Percentiles rank a stretch among this genome's conserved stretches.
These are phyloP conservation scores for Epichloe amarillans DNA, from an alignment of 2,329 filamentous ascomycete genomes.

Conservation along the genomic window DNA sequence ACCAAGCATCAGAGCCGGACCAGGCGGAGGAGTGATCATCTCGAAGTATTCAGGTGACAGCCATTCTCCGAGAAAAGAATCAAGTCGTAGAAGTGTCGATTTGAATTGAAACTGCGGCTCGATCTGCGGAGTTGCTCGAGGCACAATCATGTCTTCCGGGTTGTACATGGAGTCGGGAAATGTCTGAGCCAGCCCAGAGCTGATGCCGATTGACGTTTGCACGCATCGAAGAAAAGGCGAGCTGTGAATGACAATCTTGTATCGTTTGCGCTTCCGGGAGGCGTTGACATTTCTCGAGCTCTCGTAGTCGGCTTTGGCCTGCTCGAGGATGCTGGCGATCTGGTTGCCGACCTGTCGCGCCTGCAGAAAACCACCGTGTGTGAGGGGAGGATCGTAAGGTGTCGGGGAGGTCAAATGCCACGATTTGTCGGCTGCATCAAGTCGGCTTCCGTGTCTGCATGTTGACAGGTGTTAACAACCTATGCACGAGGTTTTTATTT, in stretches of 20 bases:
- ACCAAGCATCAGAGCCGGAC: slow-evolving; percentile 75
- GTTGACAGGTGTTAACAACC: neutral
- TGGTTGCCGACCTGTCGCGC: slow-evolving; percentile 67
- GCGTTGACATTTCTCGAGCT: slow-evolving; percentile 12
- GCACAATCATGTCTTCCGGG: slow-evolving; percentile 22
- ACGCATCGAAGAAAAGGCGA: slow-evolving; percentile 92
- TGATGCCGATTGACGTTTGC: slow-evolving; percentile 81
- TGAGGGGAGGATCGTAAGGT: slow-evolving; percentile 86
- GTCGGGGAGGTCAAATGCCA: slow-evolving; percentile 91
- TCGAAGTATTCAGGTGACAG: slow-evolving; percentile 88
- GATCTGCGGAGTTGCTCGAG: slow-evolving; percentile 15
- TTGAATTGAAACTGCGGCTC: slow-evolving; percentile 23
- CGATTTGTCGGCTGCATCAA: slow-evolving; percentile 86
- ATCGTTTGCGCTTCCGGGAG: slow-evolving; percentile 38
- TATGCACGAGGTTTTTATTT: neutral
- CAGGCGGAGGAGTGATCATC: slow-evolving; percentile 76
- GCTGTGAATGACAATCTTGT: slow-evolving; percentile 74
- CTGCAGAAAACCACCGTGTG: slow-evolving; percentile 88
- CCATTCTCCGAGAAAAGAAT: slow-evolving; percentile 94
- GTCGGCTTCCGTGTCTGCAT: slow-evolving; percentile 71
- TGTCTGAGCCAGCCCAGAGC: slow-evolving; percentile 62
- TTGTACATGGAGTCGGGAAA: slow-evolving; percentile 19
- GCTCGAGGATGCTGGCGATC: slow-evolving; percentile 60
- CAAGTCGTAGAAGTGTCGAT: slow-evolving; percentile 61
- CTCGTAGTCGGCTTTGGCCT: slow-evolving; percentile 33